Base-by-base conservation (phyloP, 176 grass and related monocot species). In the Rhipidocladum racemiflorum region DNA sequence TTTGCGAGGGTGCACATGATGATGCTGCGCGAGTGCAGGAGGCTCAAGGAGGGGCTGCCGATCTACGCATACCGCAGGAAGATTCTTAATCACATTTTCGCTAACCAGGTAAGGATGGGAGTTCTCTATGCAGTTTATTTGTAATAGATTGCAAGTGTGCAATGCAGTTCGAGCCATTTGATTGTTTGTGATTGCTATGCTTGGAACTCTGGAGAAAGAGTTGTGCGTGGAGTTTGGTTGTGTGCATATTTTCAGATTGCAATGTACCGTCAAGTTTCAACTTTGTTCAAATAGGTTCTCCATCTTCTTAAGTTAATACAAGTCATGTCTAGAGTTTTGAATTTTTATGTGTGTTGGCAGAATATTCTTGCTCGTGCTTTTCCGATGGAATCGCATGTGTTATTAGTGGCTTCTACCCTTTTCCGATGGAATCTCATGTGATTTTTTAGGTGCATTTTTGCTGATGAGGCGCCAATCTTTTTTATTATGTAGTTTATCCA, bases 11-110 rank as follows among this genome's bases (percentile, higher is more conserved):
- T 93, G 75, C 90, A 93, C 78, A 66, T 61, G 77, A 74, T 87
- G 49, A 76, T 93, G 80, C 38, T 82, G 48, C 89, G 95, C 21
- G 92, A 98, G 51, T 93, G 95, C 35, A 59, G 92, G 80, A 85
- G 92, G 85, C 86, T 98, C 30, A 86, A 98, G 60, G 95, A 98
- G 23, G 92, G 92, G 2, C 77, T 95, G 65, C 95, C 95, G 15
- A 91, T 98, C 30, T 95, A 95, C 27, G 84, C 72, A 9, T 86
- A 67, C 67, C 85, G 92, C 50, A 86, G 63, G 34, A 85, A 74
- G 68, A 88, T 98, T 76, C 82, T 98, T 12, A 79, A 72, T 14
- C 82, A 90, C 68, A 93, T 88, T 80, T 84, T 86, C 10, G 44
- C 75, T 61, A 91, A 91, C 54, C 92, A 95, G 95, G 95, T 91